phyloP scores from a whole-genome alignment of 129 eudicot species.

The sunflower (Helianthus annuus) region DNA sequence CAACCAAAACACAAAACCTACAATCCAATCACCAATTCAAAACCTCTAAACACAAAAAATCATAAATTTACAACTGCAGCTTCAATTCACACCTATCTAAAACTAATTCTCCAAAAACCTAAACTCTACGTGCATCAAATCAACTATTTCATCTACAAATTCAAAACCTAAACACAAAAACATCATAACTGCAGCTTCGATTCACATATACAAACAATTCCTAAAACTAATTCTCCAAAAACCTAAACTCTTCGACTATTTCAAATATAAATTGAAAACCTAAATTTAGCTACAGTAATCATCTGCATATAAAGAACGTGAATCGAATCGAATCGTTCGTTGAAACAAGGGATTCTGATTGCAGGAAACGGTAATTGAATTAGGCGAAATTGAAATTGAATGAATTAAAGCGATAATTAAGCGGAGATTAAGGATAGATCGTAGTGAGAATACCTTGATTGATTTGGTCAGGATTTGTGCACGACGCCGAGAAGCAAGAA shows the following conservation, averaged over 20 bases:
- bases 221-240: slow-evolving; percentile 12
- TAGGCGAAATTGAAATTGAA: slow-evolving; percentile 15
- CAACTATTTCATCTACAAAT: not conserved
- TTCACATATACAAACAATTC: slow-evolving; percentile 5
- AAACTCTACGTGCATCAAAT: slow-evolving; percentile 18
- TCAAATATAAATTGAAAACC: slow-evolving; percentile 5
- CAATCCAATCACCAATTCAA: slow-evolving; percentile 22
- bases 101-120: slow-evolving; percentile 19
- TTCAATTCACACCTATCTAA: not conserved
- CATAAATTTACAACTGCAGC: slow-evolving; percentile 1
- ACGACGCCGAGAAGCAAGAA: slow-evolving; percentile 30
- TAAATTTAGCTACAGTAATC: slow-evolving; percentile 24
- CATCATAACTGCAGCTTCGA: slow-evolving; percentile 18
- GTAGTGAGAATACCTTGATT: slow-evolving; percentile 24
- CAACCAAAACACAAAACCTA: slow-evolving; percentile 4
- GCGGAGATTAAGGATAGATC: slow-evolving; percentile 28
- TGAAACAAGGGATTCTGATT: slow-evolving; percentile 17
- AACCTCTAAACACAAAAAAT: slow-evolving; percentile 13
- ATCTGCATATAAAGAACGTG: slow-evolving; percentile 1
- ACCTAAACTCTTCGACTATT: slow-evolving; percentile 18
- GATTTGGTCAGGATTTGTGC: slow-evolving; percentile 32
- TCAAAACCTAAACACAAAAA: slow-evolving; percentile 7
- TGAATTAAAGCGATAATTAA: slow-evolving; percentile 21
- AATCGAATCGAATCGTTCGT: slow-evolving; percentile 12
- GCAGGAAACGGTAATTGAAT: slow-evolving; percentile 12